Evolutionary conservation across 2,329 filamentous ascomycete genomes (phyloP).

Genomic region (Fusarium poae): DNA sequence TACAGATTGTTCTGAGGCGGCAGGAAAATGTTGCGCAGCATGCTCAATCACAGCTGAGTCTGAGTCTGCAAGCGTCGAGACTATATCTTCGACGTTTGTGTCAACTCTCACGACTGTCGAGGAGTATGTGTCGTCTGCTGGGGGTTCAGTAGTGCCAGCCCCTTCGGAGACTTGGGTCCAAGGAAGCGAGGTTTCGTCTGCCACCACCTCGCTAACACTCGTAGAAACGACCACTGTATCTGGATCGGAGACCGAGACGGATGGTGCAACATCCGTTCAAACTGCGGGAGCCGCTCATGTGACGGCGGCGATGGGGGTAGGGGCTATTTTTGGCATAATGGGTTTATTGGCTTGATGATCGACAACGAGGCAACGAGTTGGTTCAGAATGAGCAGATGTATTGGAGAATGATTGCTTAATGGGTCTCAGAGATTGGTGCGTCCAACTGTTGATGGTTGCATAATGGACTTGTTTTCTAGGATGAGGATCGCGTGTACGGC

Average conservation of each 20-base stretch:
- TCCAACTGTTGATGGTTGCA: slow-evolving; percentile 24
- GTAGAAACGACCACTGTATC: slow-evolving; percentile 9
- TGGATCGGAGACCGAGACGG: slow-evolving; percentile 23
- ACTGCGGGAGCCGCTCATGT: slow-evolving; percentile 41
- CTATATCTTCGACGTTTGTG: slow-evolving; percentile 7
- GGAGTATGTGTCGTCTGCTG: slow-evolving; percentile 32
- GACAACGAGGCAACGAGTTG: neutral
- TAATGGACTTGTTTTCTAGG: slow-evolving; percentile 39
- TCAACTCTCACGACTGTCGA: slow-evolving; percentile 24
- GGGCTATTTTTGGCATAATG: slow-evolving; percentile 45
- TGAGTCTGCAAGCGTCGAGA: neutral
- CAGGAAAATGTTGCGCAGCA: slow-evolving; percentile 36
- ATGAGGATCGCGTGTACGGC: slow-evolving; percentile 10
- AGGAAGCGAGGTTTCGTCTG: slow-evolving; percentile 14
- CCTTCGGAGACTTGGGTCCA: slow-evolving; percentile 1
- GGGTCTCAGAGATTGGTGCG: slow-evolving; percentile 18
- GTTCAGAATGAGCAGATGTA: neutral
- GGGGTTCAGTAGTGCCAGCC: slow-evolving; percentile 23
- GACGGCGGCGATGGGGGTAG: slow-evolving; percentile 43
- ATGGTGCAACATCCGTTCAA: slow-evolving; percentile 36
- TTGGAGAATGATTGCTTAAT: slow-evolving; percentile 25
- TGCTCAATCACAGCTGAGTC: slow-evolving; percentile 25
- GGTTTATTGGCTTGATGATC: slow-evolving; percentile 40
- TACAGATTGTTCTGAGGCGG: slow-evolving; percentile 28
- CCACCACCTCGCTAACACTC: slow-evolving; percentile 6